Conservation (phyloP, 768 basidiomycete species). For the Mycena floridula region DNA sequence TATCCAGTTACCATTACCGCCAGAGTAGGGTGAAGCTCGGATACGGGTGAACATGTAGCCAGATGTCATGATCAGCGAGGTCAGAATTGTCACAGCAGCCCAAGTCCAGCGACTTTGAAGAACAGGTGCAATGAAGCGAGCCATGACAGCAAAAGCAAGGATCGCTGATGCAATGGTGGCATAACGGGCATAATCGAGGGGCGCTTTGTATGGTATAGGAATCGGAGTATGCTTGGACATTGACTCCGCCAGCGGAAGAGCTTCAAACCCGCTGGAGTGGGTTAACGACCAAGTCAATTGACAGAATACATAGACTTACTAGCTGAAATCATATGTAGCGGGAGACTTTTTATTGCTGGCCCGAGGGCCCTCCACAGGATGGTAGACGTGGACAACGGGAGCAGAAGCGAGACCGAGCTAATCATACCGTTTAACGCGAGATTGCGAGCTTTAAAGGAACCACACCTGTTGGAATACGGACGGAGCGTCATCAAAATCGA, state of each 20-base stretch:
- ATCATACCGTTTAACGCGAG: not conserved
- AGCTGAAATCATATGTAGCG: constrained; percentile 71
- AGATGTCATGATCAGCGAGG: constrained; percentile 78
- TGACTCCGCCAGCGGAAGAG: constrained; percentile 69
- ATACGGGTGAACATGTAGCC: constrained; percentile 98
- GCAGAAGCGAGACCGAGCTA: constrained; percentile 62
- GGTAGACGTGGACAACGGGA: constrained; percentile 76
- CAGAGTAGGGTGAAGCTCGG: constrained; percentile 66
- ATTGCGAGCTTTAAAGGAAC: constrained; percentile 2
- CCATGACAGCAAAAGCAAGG: constrained; percentile 41
- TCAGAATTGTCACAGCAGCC: constrained; percentile 52
- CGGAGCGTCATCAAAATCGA: constrained; percentile 81
- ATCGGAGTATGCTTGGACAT: constrained; percentile 71
- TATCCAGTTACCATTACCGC: constrained; percentile 69
- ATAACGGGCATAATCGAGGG: constrained; percentile 65
- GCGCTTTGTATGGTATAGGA: constrained; percentile 76
- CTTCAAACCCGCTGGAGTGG: constrained; percentile 71
- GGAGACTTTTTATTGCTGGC: constrained; percentile 49
- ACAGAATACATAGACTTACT: constrained; percentile 50
- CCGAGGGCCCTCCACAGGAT: constrained; percentile 66
- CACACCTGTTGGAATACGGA: constrained; percentile 77
- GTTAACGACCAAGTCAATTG: not conserved
- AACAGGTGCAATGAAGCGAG: constrained; percentile 59
- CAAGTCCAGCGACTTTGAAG: constrained; percentile 73
- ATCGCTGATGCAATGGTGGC: constrained; percentile 38